These are phyloP conservation scores for Acanthamoeba rhysodes DNA, from an alignment of 208 protist species.

Conservation along the genomic window DNA sequence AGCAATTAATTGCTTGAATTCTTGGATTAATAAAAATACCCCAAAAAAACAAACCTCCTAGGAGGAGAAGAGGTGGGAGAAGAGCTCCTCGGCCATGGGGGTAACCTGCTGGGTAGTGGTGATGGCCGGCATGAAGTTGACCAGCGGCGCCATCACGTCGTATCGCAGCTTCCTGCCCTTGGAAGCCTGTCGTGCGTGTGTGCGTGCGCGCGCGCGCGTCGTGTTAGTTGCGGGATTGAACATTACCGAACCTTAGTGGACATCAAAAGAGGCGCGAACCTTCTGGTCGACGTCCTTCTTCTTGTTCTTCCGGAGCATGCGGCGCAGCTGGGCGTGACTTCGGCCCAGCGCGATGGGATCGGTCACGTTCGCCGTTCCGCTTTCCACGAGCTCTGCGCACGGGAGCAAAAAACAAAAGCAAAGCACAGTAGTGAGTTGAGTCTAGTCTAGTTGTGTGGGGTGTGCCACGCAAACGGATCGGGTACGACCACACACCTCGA, in stretches of 20 bases:
- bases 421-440: background rate
- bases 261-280: background rate
- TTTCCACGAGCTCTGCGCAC: slow-evolving; percentile 51
- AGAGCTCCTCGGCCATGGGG: slow-evolving; percentile 62
- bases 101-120: background rate
- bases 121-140: slow-evolving; percentile 58
- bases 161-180: slow-evolving; percentile 69
- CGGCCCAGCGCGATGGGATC: slow-evolving; percentile 62
- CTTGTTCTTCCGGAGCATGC: slow-evolving; percentile 68
- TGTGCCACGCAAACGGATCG: no score
- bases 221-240: no score
- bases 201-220: no score
- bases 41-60: background rate
- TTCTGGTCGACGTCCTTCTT: slow-evolving; percentile 64
- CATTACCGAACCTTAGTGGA: background rate
- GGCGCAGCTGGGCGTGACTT: slow-evolving; percentile 46
- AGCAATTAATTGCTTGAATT: no score
- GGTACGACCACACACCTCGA: background rate
- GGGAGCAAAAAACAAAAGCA: background rate
- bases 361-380: slow-evolving; percentile 63
- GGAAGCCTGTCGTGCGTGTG: background rate
- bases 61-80: slow-evolving; percentile 38
- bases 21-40: no score
- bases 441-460: no score
- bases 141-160: slow-evolving; percentile 39